Base-by-base conservation (phyloP, 208 protist species). In the Trypanosoma cruzi region DNA sequence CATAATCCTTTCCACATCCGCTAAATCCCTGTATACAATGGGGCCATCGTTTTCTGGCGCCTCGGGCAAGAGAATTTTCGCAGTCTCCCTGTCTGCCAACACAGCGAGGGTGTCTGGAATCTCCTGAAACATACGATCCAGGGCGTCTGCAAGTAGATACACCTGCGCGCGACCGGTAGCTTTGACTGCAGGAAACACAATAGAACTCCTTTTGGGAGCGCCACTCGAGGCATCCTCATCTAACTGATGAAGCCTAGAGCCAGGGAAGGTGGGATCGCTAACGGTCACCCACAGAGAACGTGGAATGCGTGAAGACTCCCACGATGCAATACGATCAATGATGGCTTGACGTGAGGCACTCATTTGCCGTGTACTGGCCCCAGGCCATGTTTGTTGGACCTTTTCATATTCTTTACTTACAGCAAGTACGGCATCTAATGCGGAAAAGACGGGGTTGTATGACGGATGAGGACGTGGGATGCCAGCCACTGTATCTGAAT, bases 391-490 rank as follows among this genome's bases (percentile, higher is more conserved):
- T 49, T 75, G 84, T 56, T 75, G 71, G 4, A 83, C 67, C 58
- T 82, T 81, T 60, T 93, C 88, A 66, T 79, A 96, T 62, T 96
- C 88, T 10, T 81, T 80, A 52, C 84, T 91, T 4, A 96, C 90
- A 37, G 79, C 64, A 28, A 96, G 80, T 6, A 91, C 83, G 6
- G 84, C 79, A 58, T 92, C 82, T 20, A 96, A 65, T 16, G 84
- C 48, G 11, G 86, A 92, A 50, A 93, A 89, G 36, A 68, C n/a
- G n/a, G 75, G 68, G 48, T 52, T 69, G 40, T 61, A 65, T 0
- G 57, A 58, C 24, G 57, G 58, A n/a, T 73, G 32, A n/a, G n/a
- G 32, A 2, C 26, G 5, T 31, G 62, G 50, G 36, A 67, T 67
- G 7, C 62, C 50, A 22, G 2, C n/a, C 18, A 42, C 46, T 10